Evolutionary conservation across 305 asterid genomes (phyloP).

Genomic region (Nicotiana rustica): DNA sequence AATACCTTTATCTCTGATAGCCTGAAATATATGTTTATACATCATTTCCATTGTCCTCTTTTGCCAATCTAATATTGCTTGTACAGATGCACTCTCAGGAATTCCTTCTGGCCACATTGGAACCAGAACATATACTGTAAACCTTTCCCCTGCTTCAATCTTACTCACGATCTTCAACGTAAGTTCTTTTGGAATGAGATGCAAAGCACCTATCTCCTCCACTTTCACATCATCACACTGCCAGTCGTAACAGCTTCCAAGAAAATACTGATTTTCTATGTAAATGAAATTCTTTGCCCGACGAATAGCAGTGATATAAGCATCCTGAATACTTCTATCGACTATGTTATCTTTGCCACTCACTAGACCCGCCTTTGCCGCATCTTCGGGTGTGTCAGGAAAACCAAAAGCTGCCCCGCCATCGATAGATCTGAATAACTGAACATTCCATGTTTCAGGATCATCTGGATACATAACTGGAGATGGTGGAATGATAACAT

Average conservation of each 20-base stretch:
- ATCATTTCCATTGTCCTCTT: conserved; percentile 91
- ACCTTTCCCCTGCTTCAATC: conserved; percentile 91
- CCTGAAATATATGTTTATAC: conserved; percentile 79
- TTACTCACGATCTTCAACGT: conserved; percentile 80
- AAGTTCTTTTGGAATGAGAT: conserved; percentile 86
- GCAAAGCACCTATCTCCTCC: conserved; percentile 87
- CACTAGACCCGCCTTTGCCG: conserved; percentile 75
- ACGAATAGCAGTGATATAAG: conserved; percentile 86
- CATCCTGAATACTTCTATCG: conserved; percentile 92
- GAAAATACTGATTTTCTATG: conserved; percentile 88
- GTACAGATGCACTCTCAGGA: conserved; percentile 92
- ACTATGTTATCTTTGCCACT: conserved; percentile 89
- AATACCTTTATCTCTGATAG: conserved; percentile 71
- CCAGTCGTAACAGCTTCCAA: conserved; percentile 83
- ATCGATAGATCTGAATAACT: conserved; percentile 84
- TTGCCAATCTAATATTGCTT: conserved; percentile 94
- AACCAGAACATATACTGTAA: conserved; percentile 76
- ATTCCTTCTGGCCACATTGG: conserved; percentile 99
- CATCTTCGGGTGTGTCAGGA: conserved; percentile 85
- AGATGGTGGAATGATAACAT: conserved; percentile 74
- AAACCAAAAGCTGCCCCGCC: conserved; percentile 95
- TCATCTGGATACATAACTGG: conserved; percentile 78
- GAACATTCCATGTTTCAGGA: conserved; percentile 87
- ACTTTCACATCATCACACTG: conserved; percentile 67
- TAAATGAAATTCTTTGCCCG: conserved; percentile 84